Conservation (phyloP, 768 basidiomycete genomes). For the Tulasnella sp. region DNA sequence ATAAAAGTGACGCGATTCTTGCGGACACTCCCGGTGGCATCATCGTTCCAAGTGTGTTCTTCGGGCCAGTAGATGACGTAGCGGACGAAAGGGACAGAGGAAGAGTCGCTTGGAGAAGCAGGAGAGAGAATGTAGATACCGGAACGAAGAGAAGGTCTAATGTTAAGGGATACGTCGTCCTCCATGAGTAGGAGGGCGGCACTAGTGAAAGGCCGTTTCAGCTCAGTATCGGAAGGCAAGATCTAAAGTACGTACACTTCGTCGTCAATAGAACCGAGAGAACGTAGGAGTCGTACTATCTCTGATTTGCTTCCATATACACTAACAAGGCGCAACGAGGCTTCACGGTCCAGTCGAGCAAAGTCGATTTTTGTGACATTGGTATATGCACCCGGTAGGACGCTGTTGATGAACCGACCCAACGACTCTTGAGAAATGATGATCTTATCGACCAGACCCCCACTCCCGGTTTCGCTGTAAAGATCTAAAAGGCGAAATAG, state of each 20-base stretch:
- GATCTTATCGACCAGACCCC: constrained; percentile 47
- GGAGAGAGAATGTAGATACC: constrained; percentile 10
- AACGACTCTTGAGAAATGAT: constrained; percentile 50
- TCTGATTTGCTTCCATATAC: constrained; percentile 50
- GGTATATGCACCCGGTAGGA: constrained; percentile 45
- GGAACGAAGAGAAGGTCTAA: constrained; percentile 2
- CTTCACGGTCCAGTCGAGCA: constrained; percentile 40
- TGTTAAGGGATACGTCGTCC: neutral
- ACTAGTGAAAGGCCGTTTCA: constrained; percentile 25
- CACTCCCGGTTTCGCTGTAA: constrained; percentile 44
- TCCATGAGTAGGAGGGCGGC: neutral
- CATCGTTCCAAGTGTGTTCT: constrained; percentile 40
- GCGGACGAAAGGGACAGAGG: constrained; percentile 24
- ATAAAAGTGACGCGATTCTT: constrained; percentile 55
- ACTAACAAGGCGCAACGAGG: constrained; percentile 43
- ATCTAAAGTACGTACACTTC: constrained; percentile 33
- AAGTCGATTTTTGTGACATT: constrained; percentile 54
- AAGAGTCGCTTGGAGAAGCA: neutral
- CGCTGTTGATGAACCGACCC: constrained; percentile 40
- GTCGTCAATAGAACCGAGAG: constrained; percentile 35
- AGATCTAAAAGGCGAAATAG: constrained; percentile 50
- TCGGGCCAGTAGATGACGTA: constrained; percentile 59
- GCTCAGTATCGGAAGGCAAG: neutral
- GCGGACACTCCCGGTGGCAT: constrained; percentile 32
- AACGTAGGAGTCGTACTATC: constrained; percentile 42